Evolutionary conservation across 768 basidiomycete genomes (phyloP).

Genomic region (Tulasnella sp.): DNA sequence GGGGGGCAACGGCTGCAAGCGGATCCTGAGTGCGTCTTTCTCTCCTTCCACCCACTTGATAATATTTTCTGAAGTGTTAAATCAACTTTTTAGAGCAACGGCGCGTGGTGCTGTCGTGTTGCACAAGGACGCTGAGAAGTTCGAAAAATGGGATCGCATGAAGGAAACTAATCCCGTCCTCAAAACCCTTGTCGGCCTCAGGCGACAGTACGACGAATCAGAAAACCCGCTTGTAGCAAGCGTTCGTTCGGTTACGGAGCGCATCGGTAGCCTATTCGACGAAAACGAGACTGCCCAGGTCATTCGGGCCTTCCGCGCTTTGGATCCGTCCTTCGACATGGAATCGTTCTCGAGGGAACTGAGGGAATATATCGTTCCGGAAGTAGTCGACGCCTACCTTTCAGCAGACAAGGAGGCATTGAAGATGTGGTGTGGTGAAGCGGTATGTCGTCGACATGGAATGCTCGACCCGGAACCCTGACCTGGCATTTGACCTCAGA

Average conservation of each 20-base stretch:
- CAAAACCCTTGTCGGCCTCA: constrained; percentile 54
- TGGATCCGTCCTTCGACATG: constrained; percentile 83
- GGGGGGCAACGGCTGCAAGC: constrained; percentile 53
- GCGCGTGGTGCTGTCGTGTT: constrained; percentile 62
- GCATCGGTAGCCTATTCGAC: constrained; percentile 78
- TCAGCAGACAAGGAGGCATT: constrained; percentile 84
- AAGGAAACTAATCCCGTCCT: constrained; percentile 79
- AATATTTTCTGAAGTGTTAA: neutral
- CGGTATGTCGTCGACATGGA: constrained; percentile 52
- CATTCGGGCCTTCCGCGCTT: constrained; percentile 73
- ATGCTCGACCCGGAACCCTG: neutral
- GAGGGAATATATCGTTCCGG: constrained; percentile 95
- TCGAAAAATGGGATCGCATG: constrained; percentile 74
- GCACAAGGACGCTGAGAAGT: constrained; percentile 74
- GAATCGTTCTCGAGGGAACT: constrained; percentile 87
- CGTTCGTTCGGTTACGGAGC: constrained; percentile 76
- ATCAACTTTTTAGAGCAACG: constrained; percentile 60
- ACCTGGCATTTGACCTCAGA: constrained; percentile 46
- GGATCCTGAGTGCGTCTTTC: constrained; percentile 69
- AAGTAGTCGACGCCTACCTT: constrained; percentile 94
- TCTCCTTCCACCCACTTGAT: neutral
- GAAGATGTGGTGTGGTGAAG: constrained; percentile 91
- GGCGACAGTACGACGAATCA: constrained; percentile 80
- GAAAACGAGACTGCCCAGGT: constrained; percentile 99
- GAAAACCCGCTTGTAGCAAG: constrained; percentile 84